Evolutionary conservation across 371 early-diverging fungal species (phyloP), one percentile per base, ranked within the genome.

Genomic region (Parasitella parasitica): DNA sequence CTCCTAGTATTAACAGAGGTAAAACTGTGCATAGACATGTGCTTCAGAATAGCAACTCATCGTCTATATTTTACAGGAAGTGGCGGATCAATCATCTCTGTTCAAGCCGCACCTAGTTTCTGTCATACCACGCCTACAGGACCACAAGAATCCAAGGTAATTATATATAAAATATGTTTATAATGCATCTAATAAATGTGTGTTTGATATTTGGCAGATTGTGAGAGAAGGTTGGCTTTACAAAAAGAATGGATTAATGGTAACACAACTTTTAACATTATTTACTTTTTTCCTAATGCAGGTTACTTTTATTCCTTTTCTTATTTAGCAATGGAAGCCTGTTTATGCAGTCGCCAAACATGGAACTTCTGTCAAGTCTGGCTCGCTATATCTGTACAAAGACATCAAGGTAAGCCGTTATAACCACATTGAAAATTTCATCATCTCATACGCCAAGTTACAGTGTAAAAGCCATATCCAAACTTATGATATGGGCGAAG

Each of bases 311-410:
- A 20, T 43, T 46, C 51, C 30, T 32, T 59, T 53, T 50, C n/a
- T n/a, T n/a, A n/a, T n/a, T n/a, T 57, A 75, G 76, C 79, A 76
- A 72, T 81, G 82, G 82, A 80, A 76, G 37, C 61, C 64, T 43
- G 79, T 76, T 22, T 81, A 78, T 59, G 82, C 74, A 7, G 79
- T 81, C n/a, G 82, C 82, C 7, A 81, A 78, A 56, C 82, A 81
- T 64, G 82, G 82, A 7, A 81, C 73, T 60, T 63, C 79, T 16
- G 66, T 81, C 35, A 78, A 77, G 54, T 77, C 82, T 0, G 79
- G 82, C 7, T 70, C 74, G 12, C 61, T 81, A 9, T 78, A 75
- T 46, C 39, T 81, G 2, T 81, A 81, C 58, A 78, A 78, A 30
- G 82, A 81, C 61, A 71, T 70, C 27, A 81, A 81, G 76, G 82